Conservation (phyloP, 176 grass and related monocot species). For the Rhynchospora breviuscula region DNA sequence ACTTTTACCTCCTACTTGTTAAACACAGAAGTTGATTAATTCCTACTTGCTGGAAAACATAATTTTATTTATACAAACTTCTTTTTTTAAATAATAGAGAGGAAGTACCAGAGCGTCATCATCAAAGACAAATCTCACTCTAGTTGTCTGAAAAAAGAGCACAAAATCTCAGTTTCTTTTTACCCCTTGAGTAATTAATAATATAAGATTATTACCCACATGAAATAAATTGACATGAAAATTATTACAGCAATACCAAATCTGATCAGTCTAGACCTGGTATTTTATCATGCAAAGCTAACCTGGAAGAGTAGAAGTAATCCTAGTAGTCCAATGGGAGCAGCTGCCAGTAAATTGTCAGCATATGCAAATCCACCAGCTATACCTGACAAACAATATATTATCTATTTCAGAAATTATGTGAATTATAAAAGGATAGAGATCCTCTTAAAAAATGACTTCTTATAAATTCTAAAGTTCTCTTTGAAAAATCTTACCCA, state of each 20-base stretch:
- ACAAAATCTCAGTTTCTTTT: background rate
- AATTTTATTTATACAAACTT: background rate
- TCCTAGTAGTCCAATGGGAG: slow-evolving; percentile 69
- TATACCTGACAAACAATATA: slow-evolving; percentile 41
- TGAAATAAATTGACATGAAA: background rate
- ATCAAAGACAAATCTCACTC: slow-evolving; percentile 91
- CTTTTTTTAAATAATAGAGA: slow-evolving; percentile 19
- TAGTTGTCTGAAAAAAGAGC: slow-evolving; percentile 62
- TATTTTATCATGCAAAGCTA: background rate
- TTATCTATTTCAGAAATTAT: background rate
- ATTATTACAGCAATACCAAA: background rate
- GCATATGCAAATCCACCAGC: slow-evolving; percentile 65
- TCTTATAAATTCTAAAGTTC: background rate
- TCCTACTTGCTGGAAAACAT: background rate
- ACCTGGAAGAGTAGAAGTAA: slow-evolving; percentile 79
- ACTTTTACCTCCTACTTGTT: slow-evolving; percentile 72
- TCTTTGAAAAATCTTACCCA: slow-evolving; percentile 50
- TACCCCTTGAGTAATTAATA: background rate
- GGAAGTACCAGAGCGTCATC: slow-evolving; percentile 75
- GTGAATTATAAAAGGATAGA: background rate
- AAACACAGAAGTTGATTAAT: slow-evolving; percentile 17
- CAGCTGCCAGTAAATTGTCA: slow-evolving; percentile 77
- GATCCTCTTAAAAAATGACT: background rate
- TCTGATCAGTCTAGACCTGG: background rate
- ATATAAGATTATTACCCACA: background rate